Percentiles rank a stretch among this genome's conserved stretches.
phyloP scores from a whole-genome alignment of 768 basidiomycete species.

The Russula lepida region DNA sequence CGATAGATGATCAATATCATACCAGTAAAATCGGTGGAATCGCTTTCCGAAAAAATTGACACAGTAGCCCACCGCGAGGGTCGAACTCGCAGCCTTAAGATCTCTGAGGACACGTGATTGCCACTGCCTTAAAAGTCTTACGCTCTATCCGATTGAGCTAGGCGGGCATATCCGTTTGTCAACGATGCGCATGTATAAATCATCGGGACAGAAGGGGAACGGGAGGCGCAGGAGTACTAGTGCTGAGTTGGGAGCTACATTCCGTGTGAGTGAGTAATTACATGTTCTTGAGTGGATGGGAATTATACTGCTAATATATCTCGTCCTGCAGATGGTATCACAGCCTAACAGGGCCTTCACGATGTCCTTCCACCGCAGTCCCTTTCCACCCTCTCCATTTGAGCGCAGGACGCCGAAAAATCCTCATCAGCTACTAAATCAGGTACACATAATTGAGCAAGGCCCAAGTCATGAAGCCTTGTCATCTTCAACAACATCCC shows the following conservation, averaged over 20 bases:
- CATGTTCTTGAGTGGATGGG: not conserved
- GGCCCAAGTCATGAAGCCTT: conserved; percentile 60
- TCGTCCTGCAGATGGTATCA: not conserved
- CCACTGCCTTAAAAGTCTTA: conserved; percentile 41
- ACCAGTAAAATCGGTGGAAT: no score
- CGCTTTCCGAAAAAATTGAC: not conserved
- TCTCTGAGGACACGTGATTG: conserved; percentile 20
- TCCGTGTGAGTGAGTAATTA: not conserved
- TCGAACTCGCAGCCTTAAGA: conserved; percentile 59
- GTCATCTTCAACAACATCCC: conserved; percentile 71
- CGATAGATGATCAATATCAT: no score
- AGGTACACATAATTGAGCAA: conserved; percentile 47
- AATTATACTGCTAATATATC: not conserved
- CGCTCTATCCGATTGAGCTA: conserved; percentile 56
- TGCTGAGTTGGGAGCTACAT: not conserved
- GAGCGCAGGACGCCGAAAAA: not conserved
- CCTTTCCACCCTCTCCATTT: not conserved
- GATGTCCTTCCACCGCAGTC: not conserved
- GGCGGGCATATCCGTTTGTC: conserved; percentile 32
- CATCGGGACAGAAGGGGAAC: no score
- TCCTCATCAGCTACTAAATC: conserved; percentile 23
- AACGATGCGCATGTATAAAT: not conserved
- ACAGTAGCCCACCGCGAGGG: conserved; percentile 50
- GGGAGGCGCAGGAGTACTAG: no score
- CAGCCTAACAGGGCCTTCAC: not conserved